These are phyloP conservation scores for Funneliformis caledonium DNA, from an alignment of 371 early-diverging fungal genomes.

Conservation along the genomic window DNA sequence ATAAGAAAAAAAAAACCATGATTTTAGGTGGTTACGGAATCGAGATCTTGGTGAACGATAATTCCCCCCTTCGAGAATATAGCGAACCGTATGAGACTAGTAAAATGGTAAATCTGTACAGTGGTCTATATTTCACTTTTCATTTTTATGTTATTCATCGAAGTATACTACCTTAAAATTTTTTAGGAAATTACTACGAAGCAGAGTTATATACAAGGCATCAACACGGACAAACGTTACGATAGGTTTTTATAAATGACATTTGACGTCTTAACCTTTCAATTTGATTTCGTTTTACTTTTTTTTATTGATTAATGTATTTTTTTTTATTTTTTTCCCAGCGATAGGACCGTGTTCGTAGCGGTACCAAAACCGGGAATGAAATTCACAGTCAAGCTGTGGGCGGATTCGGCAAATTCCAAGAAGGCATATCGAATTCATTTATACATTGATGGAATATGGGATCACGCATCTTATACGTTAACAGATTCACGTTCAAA, in stretches of 20 bases:
- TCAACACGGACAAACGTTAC: background rate
- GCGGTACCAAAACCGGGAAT: background rate
- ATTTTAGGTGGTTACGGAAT: background rate
- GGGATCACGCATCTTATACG: background rate
- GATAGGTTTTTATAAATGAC: background rate
- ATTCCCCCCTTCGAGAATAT: background rate
- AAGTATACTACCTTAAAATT: background rate
- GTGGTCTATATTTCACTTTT: background rate
- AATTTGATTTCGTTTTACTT: background rate
- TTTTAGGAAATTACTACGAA: background rate
- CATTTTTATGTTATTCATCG: background rate
- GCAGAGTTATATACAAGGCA: background rate
- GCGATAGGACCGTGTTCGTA: background rate
- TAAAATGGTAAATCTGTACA: background rate
- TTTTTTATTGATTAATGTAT: background rate
- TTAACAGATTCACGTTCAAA: background rate
- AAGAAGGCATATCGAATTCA: background rate
- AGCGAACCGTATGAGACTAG: background rate
- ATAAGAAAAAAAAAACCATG: background rate
- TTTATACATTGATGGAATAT: background rate
- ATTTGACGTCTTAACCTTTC: background rate
- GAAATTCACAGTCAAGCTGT: background rate
- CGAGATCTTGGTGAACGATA: background rate
- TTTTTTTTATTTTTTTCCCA: background rate
- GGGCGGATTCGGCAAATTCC: background rate